Conservation (phyloP, 768 basidiomycete genomes). For the Leccinum incarnatum region DNA sequence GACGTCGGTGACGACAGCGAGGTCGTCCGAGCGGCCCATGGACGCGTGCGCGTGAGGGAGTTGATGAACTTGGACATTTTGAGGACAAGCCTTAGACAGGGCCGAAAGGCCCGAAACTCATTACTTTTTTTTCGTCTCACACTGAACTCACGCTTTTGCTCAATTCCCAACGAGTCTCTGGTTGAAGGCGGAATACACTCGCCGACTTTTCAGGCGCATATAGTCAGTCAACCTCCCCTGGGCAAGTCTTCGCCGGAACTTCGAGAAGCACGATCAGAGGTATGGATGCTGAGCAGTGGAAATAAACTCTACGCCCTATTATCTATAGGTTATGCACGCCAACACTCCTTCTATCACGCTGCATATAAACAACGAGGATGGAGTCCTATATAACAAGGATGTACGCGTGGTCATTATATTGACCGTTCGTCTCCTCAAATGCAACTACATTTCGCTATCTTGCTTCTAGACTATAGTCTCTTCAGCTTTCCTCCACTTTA, state of each 20-base stretch:
- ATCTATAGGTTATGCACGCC: background rate
- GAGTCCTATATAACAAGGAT: slow-evolving; percentile 3
- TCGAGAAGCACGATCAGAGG: background rate
- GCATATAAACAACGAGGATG: background rate
- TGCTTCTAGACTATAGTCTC: background rate
- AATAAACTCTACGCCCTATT: background rate
- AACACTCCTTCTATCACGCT: background rate
- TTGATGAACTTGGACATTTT: slow-evolving; percentile 23
- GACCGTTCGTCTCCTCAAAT: background rate
- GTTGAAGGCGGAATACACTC: background rate
- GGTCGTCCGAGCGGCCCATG: slow-evolving; percentile 11
- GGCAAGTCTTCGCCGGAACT: too few relatives aligned
- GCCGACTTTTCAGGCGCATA: background rate
- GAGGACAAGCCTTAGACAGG: background rate
- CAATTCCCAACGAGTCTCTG: background rate
- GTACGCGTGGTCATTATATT: background rate
- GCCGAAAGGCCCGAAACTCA: background rate
- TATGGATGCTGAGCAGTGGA: background rate
- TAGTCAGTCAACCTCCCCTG: background rate
- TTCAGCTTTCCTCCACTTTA: background rate
- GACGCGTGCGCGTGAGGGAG: slow-evolving; percentile 15
- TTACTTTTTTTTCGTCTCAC: background rate
- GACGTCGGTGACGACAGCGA: background rate
- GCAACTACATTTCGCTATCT: background rate
- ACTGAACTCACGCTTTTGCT: background rate